These are phyloP conservation scores for Globisporangium takayamanum DNA, from an alignment of 352 stramenopile species.

Conservation along the genomic window DNA sequence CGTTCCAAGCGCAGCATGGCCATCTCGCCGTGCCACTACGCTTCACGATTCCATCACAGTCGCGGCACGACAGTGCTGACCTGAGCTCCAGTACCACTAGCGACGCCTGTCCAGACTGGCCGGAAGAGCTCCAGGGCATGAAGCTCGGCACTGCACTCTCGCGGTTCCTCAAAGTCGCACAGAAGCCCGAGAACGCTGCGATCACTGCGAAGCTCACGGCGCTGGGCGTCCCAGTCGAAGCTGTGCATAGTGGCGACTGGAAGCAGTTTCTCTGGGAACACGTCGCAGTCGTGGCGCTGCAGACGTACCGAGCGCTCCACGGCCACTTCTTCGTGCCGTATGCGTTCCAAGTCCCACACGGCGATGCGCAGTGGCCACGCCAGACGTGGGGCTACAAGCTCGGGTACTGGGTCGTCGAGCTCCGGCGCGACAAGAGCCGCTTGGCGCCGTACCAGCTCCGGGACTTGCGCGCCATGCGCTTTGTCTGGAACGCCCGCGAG, in stretches of 20 bases:
- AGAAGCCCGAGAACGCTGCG: conserved; percentile 18
- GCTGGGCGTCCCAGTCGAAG: conserved; percentile 19
- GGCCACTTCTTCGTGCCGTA: conserved; percentile 29
- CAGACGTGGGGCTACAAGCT: conserved; percentile 37
- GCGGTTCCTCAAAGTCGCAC: conserved; percentile 28
- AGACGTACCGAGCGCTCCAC: conserved; percentile 18
- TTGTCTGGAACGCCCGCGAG: conserved; percentile 30
- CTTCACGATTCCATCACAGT: conserved; percentile 19
- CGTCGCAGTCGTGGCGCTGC: conserved; percentile 22
- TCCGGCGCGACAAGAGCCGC: conserved; percentile 23
- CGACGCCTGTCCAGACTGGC: conserved; percentile 7
- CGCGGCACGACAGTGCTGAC: background rate
- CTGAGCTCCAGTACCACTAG: background rate
- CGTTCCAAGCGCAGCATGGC: conserved; percentile 28
- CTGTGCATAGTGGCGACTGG: conserved; percentile 13
- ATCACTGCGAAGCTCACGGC: conserved; percentile 14
- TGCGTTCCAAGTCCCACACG: conserved; percentile 23
- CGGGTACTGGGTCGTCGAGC: conserved; percentile 32
- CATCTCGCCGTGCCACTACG: conserved; percentile 30
- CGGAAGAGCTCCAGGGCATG: conserved; percentile 24
- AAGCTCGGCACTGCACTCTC: conserved; percentile 38
- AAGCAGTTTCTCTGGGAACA: conserved; percentile 28
- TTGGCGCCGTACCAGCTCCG: conserved; percentile 27
- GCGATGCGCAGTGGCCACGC: conserved; percentile 18
- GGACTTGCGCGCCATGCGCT: conserved; percentile 22